phyloP scores from a whole-genome alignment of 2,329 filamentous ascomycete species.

The Stachybotrys echinatus region DNA sequence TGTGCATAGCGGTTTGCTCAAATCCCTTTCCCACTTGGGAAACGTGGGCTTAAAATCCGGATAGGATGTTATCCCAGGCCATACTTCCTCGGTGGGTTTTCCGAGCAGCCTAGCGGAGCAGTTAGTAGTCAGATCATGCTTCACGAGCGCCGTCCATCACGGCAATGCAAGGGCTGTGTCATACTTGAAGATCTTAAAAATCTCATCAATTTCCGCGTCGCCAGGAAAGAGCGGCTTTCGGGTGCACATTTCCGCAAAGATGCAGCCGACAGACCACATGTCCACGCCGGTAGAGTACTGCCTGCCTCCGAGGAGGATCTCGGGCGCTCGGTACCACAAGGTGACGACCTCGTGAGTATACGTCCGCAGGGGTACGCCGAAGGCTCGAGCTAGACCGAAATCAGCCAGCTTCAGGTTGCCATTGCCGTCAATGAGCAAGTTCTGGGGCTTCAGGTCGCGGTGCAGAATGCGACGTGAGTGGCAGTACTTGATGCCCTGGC shows the following conservation, averaged over 20 bases:
- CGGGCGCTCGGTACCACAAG: slow-evolving; percentile 86
- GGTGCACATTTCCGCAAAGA: slow-evolving; percentile 96
- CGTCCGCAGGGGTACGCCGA: slow-evolving; percentile 83
- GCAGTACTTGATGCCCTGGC: slow-evolving; percentile 81
- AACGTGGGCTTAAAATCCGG: slow-evolving; percentile 91
- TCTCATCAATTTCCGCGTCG: slow-evolving; percentile 60
- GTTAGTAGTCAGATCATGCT: not conserved
- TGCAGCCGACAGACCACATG: slow-evolving; percentile 94
- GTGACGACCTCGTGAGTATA: slow-evolving; percentile 96
- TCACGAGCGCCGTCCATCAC: not conserved
- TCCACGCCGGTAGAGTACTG: slow-evolving; percentile 93
- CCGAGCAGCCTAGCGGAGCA: slow-evolving; percentile 58
- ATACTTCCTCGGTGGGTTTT: slow-evolving; percentile 74
- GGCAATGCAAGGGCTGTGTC: slow-evolving; percentile 12
- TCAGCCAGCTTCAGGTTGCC: slow-evolving; percentile 88
- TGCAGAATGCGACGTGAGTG: slow-evolving; percentile 84
- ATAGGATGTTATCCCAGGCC: slow-evolving; percentile 92
- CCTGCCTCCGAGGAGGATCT: slow-evolving; percentile 83
- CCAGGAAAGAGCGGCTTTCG: slow-evolving; percentile 88
- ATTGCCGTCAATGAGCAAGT: slow-evolving; percentile 78
- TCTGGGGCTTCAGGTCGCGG: slow-evolving; percentile 86
- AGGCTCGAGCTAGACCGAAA: slow-evolving; percentile 84
- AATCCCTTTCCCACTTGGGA: slow-evolving; percentile 80
- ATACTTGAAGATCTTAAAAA: slow-evolving; percentile 64
- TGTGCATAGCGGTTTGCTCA: slow-evolving; percentile 59